Evolutionary conservation across 1,284 basidiomycete species (phyloP).

Genomic region (Fomitiporia mediterranea): DNA sequence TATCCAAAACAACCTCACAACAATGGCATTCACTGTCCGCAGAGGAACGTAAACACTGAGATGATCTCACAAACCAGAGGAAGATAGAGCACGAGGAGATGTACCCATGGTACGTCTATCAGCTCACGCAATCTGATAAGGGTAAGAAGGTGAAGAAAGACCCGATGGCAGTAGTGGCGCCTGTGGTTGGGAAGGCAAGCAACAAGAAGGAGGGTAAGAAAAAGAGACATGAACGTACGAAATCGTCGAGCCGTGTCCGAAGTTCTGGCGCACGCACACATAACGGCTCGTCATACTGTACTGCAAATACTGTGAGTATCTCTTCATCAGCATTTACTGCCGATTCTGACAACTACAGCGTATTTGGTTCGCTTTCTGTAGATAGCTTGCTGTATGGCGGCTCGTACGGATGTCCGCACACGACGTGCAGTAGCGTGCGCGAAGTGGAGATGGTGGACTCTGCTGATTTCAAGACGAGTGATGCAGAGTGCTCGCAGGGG

Average conservation of each 20-base stretch:
- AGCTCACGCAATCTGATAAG: conserved; percentile 43
- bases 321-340: no score
- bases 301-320: neutral
- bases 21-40: no score
- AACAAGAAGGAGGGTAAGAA: no score
- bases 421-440: no score
- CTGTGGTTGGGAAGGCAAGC: neutral
- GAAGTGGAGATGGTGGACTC: no score
- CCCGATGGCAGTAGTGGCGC: no score
- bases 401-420: neutral
- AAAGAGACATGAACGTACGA: no score
- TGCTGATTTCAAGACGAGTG: no score
- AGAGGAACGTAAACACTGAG: conserved; percentile 62
- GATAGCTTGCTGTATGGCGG: neutral
- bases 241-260: no score
- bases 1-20: conserved; percentile 74
- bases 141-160: conserved; percentile 7
- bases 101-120: conserved; percentile 73
- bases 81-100: conserved; percentile 55
- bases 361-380: neutral
- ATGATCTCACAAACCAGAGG: conserved; percentile 52
- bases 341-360: no score
- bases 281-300: conserved; percentile 1
- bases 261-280: neutral
- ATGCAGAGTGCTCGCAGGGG: no score